Percentiles rank a stretch among this genome's conserved stretches.
These are phyloP conservation scores for Ophiostoma triangulosporum DNA, from an alignment of 2,329 filamentous ascomycete genomes.

Conservation along the genomic window DNA sequence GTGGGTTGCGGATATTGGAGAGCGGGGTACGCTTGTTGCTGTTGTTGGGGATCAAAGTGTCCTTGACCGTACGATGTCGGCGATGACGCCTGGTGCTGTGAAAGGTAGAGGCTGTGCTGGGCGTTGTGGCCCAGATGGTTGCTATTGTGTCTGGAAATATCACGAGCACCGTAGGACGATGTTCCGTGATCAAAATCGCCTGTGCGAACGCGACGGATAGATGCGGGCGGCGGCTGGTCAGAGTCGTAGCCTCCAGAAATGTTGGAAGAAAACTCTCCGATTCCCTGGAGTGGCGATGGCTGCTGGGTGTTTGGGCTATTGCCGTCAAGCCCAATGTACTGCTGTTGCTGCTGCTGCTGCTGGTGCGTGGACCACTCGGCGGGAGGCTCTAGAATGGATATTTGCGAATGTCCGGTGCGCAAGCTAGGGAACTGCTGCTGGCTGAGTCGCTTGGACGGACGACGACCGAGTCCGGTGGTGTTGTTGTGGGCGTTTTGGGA, in stretches of 20 bases:
- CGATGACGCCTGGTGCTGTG: conserved; percentile 24
- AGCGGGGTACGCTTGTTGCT: conserved; percentile 20
- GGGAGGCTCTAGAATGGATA: conserved; percentile 23
- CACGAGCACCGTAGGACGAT: conserved; percentile 31
- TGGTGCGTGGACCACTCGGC: conserved; percentile 21
- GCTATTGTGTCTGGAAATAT: conserved; percentile 27
- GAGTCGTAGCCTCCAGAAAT: conserved; percentile 22
- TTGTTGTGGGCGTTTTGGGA: conserved; percentile 33
- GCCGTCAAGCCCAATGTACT: background rate
- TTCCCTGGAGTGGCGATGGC: conserved; percentile 32
- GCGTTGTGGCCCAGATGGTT: conserved; percentile 11
- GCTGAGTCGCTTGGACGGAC: conserved; percentile 45
- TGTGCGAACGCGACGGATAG: conserved; percentile 34
- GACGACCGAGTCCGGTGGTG: conserved; percentile 34
- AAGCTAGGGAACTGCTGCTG: conserved; percentile 28
- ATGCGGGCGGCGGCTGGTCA: conserved; percentile 25
- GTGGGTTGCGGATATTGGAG: conserved; percentile 14
- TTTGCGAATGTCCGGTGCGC: conserved; percentile 28
- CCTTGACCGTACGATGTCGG: conserved; percentile 21
- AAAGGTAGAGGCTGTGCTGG: conserved; percentile 15
- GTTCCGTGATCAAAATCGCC: conserved; percentile 22
- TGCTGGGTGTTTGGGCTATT: conserved; percentile 20
- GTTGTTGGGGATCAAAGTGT: conserved; percentile 27
- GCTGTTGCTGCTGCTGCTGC: conserved; percentile 5
- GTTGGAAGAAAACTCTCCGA: conserved; percentile 22